Evolutionary conservation across 441 rosid species (phyloP), one percentile per base, ranked within the genome.

Genomic region (Adansonia gregorii): DNA sequence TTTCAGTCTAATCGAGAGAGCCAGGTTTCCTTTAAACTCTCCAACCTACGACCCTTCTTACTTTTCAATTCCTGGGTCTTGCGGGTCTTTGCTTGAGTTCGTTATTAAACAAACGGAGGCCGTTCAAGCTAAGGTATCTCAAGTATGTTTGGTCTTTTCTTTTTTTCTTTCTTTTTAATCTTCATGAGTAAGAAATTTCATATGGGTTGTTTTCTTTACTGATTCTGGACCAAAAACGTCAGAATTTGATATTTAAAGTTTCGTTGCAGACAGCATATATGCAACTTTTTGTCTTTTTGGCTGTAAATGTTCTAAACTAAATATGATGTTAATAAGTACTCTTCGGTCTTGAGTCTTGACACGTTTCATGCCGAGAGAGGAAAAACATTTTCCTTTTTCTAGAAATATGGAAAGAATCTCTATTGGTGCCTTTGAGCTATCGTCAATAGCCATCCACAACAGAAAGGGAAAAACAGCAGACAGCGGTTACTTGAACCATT

Each of bases 1-100:
- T 52, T 92, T 91, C 82, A 79, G 84, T 77, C 83, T 92, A 55
- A 87, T 95, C 15, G 98, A 92, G 82, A 88, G 98, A 83, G 88
- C 96, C 24, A 88, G 80, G 81, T 88, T 83, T 64, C 98, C 93
- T 0, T 72, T 80, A 20, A 95, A 95, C 74, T 72, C 85, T 56
- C 77, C 76, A 15, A 64, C 87, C 0, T 90, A 92, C 45, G 72
- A 84, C n/a, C 84, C 76, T 7, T 73, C 84, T 52, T 70, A 51
- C 4, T 71, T 74, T 56, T 83, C 85, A 43, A 73, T 88, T 81
- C 86, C 90, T 27, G 90, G 80, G 17, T 85, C 70, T 74, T 77
- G 82, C 15, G 88, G 83, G 61, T 88, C 96, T 10, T 79, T 93
- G 82, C 76, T 84, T 19, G 86, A 87, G 39, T 88, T 85, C 78